Percentiles rank a stretch among this genome's conserved stretches.
Evolutionary conservation across 2,329 filamentous ascomycete species (phyloP).

Genomic region (Stylonectria norvegica): DNA sequence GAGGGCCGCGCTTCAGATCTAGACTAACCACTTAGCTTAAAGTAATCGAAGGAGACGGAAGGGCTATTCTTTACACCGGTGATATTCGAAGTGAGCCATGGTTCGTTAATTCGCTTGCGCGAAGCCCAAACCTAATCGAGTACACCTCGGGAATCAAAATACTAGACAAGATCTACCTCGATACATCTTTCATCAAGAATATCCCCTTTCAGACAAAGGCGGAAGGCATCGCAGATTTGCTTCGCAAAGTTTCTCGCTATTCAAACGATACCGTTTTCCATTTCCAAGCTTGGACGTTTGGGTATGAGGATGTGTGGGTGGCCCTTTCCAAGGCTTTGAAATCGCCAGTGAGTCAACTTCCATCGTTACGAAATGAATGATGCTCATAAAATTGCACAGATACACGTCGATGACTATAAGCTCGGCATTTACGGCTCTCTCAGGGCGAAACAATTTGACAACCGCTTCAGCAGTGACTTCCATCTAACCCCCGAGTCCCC

Average conservation of each 20-base stretch:
- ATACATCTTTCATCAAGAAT: conserved; percentile 68
- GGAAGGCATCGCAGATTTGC: conserved; percentile 70
- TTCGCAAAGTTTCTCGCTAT: conserved; percentile 65
- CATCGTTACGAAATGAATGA: fast-evolving
- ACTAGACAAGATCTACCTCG: conserved; percentile 81
- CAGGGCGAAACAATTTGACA: conserved; percentile 40
- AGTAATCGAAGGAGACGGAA: conserved; percentile 71
- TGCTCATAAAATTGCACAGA: conserved; percentile 37
- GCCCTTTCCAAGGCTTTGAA: conserved; percentile 68
- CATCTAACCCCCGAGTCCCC: conserved; percentile 58
- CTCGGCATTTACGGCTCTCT: conserved; percentile 68
- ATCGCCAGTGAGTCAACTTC: conserved; percentile 48
- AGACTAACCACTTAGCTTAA: not conserved
- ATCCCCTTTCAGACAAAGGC: conserved; percentile 59
- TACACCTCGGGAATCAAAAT: conserved; percentile 64
- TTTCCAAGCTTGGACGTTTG: conserved; percentile 84
- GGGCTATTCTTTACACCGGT: conserved; percentile 81
- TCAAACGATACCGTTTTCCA: conserved; percentile 75
- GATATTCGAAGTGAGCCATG: conserved; percentile 83
- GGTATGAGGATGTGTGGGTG: conserved; percentile 88
- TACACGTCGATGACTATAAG: conserved; percentile 84
- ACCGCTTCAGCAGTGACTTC: conserved; percentile 37
- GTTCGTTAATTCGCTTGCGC: conserved; percentile 72
- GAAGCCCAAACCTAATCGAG: conserved; percentile 70
- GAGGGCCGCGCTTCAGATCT: conserved; percentile 20